Conservation (phyloP, 768 basidiomycete genomes). For the Lepiota venenata region DNA sequence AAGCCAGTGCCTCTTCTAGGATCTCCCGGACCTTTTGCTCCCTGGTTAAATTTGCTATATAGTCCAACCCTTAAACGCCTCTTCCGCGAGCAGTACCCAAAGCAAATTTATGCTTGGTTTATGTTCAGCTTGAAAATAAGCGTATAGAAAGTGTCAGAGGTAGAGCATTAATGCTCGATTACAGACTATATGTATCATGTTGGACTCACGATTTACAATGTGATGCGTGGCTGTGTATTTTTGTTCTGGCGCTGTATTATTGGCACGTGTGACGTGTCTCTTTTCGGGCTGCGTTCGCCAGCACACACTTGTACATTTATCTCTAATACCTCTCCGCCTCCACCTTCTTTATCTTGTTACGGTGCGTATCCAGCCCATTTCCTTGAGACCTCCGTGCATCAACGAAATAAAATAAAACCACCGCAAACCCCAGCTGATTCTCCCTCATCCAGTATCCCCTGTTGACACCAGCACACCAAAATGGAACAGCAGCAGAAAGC, state of each 20-base stretch:
- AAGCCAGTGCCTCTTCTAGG: no score
- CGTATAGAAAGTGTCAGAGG: no score
- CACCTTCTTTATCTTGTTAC: not conserved
- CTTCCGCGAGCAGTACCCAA: no score
- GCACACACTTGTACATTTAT: not conserved
- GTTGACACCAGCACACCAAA: slow-evolving; percentile 2
- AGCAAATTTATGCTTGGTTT: no score
- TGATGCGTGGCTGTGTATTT: slow-evolving; percentile 8
- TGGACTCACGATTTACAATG: no score
- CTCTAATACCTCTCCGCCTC: not conserved
- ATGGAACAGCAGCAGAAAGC: slow-evolving; percentile 81
- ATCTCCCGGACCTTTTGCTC: no score
- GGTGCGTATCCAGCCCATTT: not conserved
- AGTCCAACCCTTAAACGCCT: no score
- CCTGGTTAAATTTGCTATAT: no score
- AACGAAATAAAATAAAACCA: not conserved
- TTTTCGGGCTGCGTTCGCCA: slow-evolving; percentile 1
- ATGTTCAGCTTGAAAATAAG: no score
- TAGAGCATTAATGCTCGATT: no score
- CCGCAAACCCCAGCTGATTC: no score
- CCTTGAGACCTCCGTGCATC: not conserved
- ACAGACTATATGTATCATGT: no score
- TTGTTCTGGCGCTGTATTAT: not conserved
- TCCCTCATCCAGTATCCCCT: not conserved
- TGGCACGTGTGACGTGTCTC: slow-evolving; percentile 9